Evolutionary conservation across 257 asterid species (phyloP), one percentile per base, ranked within the genome.

Genomic region (Capsicum pubescens): DNA sequence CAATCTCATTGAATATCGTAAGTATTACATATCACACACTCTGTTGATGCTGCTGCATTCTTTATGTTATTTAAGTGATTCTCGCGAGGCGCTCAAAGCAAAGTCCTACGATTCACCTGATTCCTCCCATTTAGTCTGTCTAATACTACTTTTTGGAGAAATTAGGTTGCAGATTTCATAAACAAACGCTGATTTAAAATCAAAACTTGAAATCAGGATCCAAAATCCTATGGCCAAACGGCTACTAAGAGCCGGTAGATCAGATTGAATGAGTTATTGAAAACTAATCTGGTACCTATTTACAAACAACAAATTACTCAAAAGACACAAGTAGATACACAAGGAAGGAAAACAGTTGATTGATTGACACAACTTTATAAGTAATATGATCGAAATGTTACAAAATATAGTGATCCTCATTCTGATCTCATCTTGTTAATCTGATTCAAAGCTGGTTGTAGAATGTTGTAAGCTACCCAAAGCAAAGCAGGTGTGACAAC

Each of bases 401-500:
- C 86, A 89, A 70, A 78, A 21, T 19, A 76, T 36, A 8, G 68
- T 39, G 12, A 82, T 77, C 39, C 52, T 63, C 84, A 88, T 3
- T 92, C 84, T 16, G 97, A 95, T 88, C 93, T 92, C 98, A 94
- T 95, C 93, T 66, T 87, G 89, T 93, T 93, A 80, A 97, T 87
- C 93, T 95, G 99, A 87, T 95, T 95, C 92, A 97, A 87, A 81
- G 98, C 98, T 21, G 99, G 99, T 87, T 92, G 98, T 86, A 97
- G 88, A 14, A 97, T 93, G 72, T 94, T 93, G 91, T 86, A 95
- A 50, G 86, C 81, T 86, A 97, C 98, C 98, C 98, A 97, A 10
- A 64, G 83, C 58, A 97, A 87, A 15, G 99, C 98, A 68, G 99
- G 98, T n/a, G 97, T 48, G 52, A 95, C 89, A 5, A 97, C 99